Conservation (phyloP, 805 yeast species). For the Myxozyma lipomycoides region DNA sequence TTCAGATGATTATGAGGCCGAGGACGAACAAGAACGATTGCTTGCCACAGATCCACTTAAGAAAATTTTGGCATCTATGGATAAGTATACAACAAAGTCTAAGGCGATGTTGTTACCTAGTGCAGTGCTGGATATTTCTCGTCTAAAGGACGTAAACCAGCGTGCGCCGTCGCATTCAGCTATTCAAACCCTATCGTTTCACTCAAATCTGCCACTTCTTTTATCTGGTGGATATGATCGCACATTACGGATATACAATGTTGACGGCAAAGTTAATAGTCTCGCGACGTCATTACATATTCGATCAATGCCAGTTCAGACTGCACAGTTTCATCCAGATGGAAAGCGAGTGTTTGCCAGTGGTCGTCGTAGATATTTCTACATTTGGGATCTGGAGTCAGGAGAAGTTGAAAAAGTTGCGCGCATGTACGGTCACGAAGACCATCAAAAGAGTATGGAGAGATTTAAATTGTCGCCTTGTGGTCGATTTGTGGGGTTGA, state of each 20-base stretch:
- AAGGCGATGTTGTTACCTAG: conserved; percentile 62
- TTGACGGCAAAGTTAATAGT: conserved; percentile 80
- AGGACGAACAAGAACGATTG: conserved; percentile 31
- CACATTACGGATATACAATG: conserved; percentile 78
- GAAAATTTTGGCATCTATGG: conserved; percentile 34
- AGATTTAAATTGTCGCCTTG: conserved; percentile 67
- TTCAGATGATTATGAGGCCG: conserved; percentile 35
- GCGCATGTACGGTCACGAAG: conserved; percentile 88
- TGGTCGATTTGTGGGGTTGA: conserved; percentile 68
- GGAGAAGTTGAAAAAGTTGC: conserved; percentile 79
- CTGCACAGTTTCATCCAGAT: conserved; percentile 61
- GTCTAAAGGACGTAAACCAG: conserved; percentile 82
- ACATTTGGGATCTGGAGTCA: conserved; percentile 78
- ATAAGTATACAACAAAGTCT: conserved; percentile 31
- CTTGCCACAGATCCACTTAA: conserved; percentile 35
- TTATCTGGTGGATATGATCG: conserved; percentile 91
- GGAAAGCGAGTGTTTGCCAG: conserved; percentile 65
- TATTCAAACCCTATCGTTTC: conserved; percentile 82
- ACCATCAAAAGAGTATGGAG: conserved; percentile 81
- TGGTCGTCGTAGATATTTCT: conserved; percentile 89
- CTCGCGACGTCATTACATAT: conserved; percentile 79
- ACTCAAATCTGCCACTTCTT: conserved; percentile 74
- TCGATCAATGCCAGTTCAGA: conserved; percentile 72
- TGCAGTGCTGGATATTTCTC: conserved; percentile 64
- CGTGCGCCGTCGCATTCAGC: conserved; percentile 66